Base-by-base conservation (phyloP, 1,284 basidiomycete species). In the Meripilus lineatus region DNA sequence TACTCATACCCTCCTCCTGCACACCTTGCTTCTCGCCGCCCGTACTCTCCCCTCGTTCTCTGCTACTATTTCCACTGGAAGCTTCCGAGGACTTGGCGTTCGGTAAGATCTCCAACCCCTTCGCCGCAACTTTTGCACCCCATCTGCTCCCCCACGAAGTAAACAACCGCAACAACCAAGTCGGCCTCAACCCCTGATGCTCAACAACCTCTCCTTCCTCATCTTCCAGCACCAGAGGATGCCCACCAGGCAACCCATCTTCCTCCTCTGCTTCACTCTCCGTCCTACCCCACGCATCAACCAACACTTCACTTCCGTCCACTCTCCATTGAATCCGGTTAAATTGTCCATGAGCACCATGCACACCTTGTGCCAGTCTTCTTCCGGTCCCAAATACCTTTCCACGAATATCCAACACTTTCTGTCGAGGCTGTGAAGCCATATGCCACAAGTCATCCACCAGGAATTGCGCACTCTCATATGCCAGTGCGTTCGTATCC, bases 251-350 rank as follows among this genome's bases (percentile, higher is more conserved):
- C 4, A 77, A 61, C 40, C 56, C 65, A 32, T 62, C 64, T 58
- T 89, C 86, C 51, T 88, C 85, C 54, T 82, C 82, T 18, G 71
- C 84, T 61, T 89, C 85, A 48, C 75, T 79, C 65, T 85, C 84
- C 45, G 83, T 88, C 37, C 84, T 66, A 11, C 86, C 85, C 33
- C 77, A 57, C 28, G 66, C 61, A 59, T 89, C 85, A 38, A 89
- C 84, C 1, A 80, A 58, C 36, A 75, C 64, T 58, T 75, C 72
- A 28, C 58, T 54, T 5, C 83, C 84, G 53, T 82, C 81, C 30
- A 86, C 61, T 46, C 74, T 79, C 78, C 80, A 79, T 58, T 89
- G 84, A 47, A 84, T 60, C 5, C 79, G 67, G 54, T 79, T 79
- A 58, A 77, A 83, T 44, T 63, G 61, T 32, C 77, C 79, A 53